Percentiles rank a stretch among this genome's conserved stretches.
phyloP scores from a whole-genome alignment of 306 rosid genomes.

The Crotalaria pallida region DNA sequence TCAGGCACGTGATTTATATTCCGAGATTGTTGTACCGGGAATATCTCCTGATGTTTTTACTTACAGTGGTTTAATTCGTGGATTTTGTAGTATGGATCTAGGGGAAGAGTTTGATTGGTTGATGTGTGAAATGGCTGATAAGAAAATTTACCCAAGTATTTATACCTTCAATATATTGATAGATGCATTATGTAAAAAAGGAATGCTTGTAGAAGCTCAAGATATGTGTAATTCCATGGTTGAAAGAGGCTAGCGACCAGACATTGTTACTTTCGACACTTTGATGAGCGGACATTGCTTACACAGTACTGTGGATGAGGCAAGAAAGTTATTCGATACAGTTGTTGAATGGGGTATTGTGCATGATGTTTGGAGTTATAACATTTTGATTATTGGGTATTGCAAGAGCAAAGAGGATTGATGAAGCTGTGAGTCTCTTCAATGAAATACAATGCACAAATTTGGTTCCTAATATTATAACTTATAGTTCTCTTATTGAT shows the following conservation, averaged over 20 bases:
- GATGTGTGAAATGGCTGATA: constrained; percentile 26
- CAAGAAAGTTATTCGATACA: constrained; percentile 13
- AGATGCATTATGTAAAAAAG: constrained; percentile 28
- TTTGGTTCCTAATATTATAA: constrained; percentile 14
- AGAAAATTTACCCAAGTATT: constrained; percentile 21
- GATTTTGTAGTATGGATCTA: constrained; percentile 14
- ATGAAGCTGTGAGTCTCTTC: constrained; percentile 30
- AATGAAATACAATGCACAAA: not conserved
- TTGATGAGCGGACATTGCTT: constrained; percentile 37
- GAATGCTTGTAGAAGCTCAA: constrained; percentile 22
- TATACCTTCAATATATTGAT: constrained; percentile 25
- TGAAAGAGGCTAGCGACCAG: not conserved
- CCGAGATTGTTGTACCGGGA: constrained; percentile 10
- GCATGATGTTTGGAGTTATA: constrained; percentile 31
- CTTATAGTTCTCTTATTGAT: constrained; percentile 29
- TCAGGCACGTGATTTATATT: constrained; percentile 22
- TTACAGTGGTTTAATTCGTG: constrained; percentile 33
- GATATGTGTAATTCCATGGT: constrained; percentile 19
- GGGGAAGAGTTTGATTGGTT: constrained; percentile 24
- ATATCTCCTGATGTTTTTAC: constrained; percentile 25
- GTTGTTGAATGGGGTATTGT: constrained; percentile 9
- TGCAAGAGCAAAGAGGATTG: constrained; percentile 22
- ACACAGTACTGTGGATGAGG: not conserved
- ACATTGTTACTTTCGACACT: constrained; percentile 23
- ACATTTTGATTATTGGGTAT: constrained; percentile 32